These are phyloP conservation scores for Hirsutella minnesotensis DNA, from an alignment of 2,329 filamentous ascomycete species.

Conservation along the genomic window DNA sequence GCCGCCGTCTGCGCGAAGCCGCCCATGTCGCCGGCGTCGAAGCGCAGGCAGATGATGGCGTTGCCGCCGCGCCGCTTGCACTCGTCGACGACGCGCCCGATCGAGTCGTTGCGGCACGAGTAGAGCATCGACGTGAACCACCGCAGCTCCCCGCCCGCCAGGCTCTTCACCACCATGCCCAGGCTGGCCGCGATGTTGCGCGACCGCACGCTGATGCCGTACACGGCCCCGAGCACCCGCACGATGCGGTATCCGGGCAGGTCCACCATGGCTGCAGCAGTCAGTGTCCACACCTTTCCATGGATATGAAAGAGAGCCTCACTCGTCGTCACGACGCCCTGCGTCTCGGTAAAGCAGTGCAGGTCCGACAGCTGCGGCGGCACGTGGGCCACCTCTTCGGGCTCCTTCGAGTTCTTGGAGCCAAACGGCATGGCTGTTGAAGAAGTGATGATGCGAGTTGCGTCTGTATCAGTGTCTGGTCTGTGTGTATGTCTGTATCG, in stretches of 20 bases:
- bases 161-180: slow-evolving; percentile 42
- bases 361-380: slow-evolving; percentile 32
- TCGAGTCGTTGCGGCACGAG: slow-evolving; percentile 45
- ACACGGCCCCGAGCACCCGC: slow-evolving; percentile 44
- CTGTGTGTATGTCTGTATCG: too few relatives aligned
- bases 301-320: too few relatives aligned
- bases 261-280: slow-evolving; percentile 43
- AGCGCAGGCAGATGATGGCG: slow-evolving; percentile 45
- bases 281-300: too few relatives aligned
- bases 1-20: slow-evolving; percentile 47
- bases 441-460: background rate
- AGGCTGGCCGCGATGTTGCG: slow-evolving; percentile 46
- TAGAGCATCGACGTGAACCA: slow-evolving; percentile 51
- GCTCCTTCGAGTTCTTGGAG: slow-evolving; percentile 10
- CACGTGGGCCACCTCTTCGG: slow-evolving; percentile 20
- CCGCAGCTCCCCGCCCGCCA: slow-evolving; percentile 45
- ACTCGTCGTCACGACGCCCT: slow-evolving; percentile 47
- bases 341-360: slow-evolving; percentile 49
- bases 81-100: slow-evolving; percentile 42
- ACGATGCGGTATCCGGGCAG: slow-evolving; percentile 48
- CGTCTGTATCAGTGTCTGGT: too few relatives aligned
- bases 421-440: slow-evolving; percentile 14
- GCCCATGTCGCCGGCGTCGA: slow-evolving; percentile 42
- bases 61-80: slow-evolving; percentile 46
- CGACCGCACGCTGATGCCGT: slow-evolving; percentile 43